Conservation (phyloP, 495 filamentous ascomycete species). For the Ascobolus immersus region DNA sequence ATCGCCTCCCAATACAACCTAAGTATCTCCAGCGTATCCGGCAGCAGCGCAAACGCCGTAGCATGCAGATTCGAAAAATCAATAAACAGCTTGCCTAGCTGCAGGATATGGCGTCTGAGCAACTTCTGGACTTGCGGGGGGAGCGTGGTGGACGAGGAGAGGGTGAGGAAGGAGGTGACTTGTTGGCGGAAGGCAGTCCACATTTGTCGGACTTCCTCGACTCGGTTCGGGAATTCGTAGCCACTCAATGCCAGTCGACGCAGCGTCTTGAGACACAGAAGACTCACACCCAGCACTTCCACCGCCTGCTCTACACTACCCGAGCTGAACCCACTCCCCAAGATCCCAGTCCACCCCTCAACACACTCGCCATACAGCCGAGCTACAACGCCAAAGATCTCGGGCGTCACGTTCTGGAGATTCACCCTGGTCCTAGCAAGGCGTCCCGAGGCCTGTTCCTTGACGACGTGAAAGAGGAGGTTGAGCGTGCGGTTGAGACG, state of each 20-base stretch:
- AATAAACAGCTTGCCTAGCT: constrained; percentile 74
- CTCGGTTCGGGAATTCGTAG: constrained; percentile 60
- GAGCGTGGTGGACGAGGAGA: constrained; percentile 12
- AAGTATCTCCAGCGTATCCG: constrained; percentile 47
- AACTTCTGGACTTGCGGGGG: constrained; percentile 21
- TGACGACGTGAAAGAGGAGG: constrained; percentile 60
- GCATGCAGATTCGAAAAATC: constrained; percentile 54
- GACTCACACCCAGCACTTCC: constrained; percentile 30
- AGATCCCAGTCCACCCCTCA: constrained; percentile 37
- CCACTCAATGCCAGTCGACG: constrained; percentile 56
- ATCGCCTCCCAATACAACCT: constrained; percentile 64
- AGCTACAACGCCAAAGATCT: constrained; percentile 51
- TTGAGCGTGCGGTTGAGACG: constrained; percentile 46
- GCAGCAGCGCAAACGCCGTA: constrained; percentile 53
- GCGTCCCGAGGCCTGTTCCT: constrained; percentile 63
- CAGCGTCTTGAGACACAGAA: constrained; percentile 53
- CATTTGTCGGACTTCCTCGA: constrained; percentile 42
- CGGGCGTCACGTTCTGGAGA: constrained; percentile 49
- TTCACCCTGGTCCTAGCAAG: constrained; percentile 40
- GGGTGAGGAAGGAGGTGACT: constrained; percentile 11
- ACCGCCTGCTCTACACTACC: constrained; percentile 14
- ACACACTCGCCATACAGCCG: constrained; percentile 52
- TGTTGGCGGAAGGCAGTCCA: constrained; percentile 29
- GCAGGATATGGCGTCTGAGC: constrained; percentile 63
- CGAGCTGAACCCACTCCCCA: constrained; percentile 26